Base-by-base conservation (phyloP, 2,329 filamentous ascomycete species). In the Beauveria caledonica region DNA sequence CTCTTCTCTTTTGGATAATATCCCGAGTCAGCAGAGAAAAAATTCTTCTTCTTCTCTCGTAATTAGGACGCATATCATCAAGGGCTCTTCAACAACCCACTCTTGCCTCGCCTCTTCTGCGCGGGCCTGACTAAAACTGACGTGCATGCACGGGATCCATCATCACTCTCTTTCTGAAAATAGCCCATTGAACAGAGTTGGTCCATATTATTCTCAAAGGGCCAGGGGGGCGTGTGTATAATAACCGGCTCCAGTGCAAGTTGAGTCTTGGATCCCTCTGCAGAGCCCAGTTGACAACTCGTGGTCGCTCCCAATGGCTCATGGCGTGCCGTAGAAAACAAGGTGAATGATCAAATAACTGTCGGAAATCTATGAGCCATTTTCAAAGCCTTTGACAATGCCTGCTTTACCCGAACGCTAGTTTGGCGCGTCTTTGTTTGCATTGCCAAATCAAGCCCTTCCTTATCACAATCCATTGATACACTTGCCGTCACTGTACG, bases 81-180 rank as follows among this genome's bases (percentile, higher is more conserved):
- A 33, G 29, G 5, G 44, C 44, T 49, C 19, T 40, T 10, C n/a
- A 29, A n/a, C 36, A 49, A 13, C 42, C 29, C 55, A 36, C 15
- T 51, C 33, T 25, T 5, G 27, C 27, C 29, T 49, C 17, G 23
- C 33, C 29, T 13, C 25, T 44, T 49, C 17, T 27, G 21, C 55
- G 25, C 46, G 46, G 9, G 46, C 46, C 56, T 44, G 56, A 58
- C 56, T 52, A 58, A 58, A 58, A 58, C 56, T 58, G 56, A 58
- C 56, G 56, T 58, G 56, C 56, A 58, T 29, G 39, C 39, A 42
- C 15, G 8, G 56, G 36, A 51, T 33, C 25, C 27, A 56, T 49
- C 44, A 25, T 21, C 15, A 2, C 19, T 53, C 25, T 39, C 17
- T 25, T 42, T 33, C 44, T 58, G 33, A 49, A 58, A 50, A 49